Percentiles rank a stretch among this genome's conserved stretches.
phyloP scores from a whole-genome alignment of 2,329 filamentous ascomycete genomes.

The Raffaelea ambrosiae region DNA sequence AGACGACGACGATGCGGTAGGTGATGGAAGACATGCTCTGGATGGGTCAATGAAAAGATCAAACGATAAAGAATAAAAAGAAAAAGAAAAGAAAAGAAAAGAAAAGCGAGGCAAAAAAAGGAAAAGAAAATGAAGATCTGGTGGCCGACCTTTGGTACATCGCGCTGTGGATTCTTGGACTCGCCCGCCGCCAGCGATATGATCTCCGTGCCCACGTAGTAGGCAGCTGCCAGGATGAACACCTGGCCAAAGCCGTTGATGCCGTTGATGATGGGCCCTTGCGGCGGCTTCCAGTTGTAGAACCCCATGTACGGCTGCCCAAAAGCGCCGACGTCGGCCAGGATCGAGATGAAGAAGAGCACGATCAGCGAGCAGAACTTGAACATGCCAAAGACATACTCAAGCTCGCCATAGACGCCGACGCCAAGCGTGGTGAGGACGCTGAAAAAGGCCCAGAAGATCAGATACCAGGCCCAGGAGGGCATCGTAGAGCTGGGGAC shows the following conservation, averaged over 20 bases:
- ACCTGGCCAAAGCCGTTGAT: too few relatives aligned
- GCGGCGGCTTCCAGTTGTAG: not conserved
- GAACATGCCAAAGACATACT: constrained; percentile 14
- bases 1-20: not conserved
- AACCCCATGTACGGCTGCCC: constrained; percentile 2
- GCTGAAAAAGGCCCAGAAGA: constrained; percentile 35
- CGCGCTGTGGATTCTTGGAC: not conserved
- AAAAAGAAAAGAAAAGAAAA: not conserved
- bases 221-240: not conserved
- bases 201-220: not conserved
- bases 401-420: constrained; percentile 26
- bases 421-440: constrained; percentile 19
- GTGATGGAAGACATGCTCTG: not conserved
- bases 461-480: constrained; percentile 28
- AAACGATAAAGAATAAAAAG: too few relatives aligned
- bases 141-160: not conserved
- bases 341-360: constrained; percentile 5
- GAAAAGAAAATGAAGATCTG: not conserved
- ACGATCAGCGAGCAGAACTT: constrained; percentile 10
- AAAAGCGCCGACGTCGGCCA: constrained; percentile 5
- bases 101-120: not conserved
- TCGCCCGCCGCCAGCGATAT: not conserved
- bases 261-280: not conserved
- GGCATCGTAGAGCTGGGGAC: constrained; percentile 30
- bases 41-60: not conserved